A percentile compares a stretch with the other conserved stretches of the same genome.
phyloP scores from a whole-genome alignment of 2,329 filamentous ascomycete genomes.

The Apiospora kogelbergensis region DNA sequence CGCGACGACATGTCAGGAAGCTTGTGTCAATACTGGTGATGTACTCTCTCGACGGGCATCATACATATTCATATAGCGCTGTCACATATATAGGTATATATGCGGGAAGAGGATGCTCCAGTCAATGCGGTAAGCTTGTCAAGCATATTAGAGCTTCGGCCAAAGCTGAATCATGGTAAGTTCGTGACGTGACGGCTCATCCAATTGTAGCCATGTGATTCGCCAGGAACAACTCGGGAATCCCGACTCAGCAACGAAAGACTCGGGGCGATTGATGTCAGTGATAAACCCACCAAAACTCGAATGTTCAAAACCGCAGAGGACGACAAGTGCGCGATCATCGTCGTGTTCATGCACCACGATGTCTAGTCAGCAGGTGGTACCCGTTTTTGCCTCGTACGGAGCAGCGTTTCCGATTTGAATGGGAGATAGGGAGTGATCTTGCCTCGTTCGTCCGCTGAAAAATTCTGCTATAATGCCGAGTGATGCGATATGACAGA shows the following conservation, averaged over 20 bases:
- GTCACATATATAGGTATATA: not conserved
- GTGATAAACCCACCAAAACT: not conserved
- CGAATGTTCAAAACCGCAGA: not conserved
- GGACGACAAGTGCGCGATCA: not conserved
- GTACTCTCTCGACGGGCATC: not conserved
- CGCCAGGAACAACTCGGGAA: not conserved
- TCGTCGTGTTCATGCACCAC: not conserved
- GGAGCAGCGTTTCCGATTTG: not conserved
- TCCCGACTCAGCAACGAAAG: not conserved
- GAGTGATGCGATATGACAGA: slow-evolving; percentile 1
- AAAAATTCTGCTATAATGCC: not conserved
- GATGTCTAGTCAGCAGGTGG: not conserved
- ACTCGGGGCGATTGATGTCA: not conserved
- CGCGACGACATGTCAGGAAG: not conserved
- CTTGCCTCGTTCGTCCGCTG: not conserved
- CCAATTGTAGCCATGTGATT: not conserved
- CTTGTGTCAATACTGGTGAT: not conserved
- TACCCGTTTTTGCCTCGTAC: not conserved
- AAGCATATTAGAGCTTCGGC: not conserved
- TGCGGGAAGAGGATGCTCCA: not conserved
- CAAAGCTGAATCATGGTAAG: not conserved
- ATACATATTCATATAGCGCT: not conserved
- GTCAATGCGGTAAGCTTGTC: not conserved
- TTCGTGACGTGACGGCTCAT: not conserved
- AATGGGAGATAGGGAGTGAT: not conserved